These are phyloP conservation scores for Cyberlindnera lachancei DNA, from an alignment of 805 yeast species.

Conservation along the genomic window DNA sequence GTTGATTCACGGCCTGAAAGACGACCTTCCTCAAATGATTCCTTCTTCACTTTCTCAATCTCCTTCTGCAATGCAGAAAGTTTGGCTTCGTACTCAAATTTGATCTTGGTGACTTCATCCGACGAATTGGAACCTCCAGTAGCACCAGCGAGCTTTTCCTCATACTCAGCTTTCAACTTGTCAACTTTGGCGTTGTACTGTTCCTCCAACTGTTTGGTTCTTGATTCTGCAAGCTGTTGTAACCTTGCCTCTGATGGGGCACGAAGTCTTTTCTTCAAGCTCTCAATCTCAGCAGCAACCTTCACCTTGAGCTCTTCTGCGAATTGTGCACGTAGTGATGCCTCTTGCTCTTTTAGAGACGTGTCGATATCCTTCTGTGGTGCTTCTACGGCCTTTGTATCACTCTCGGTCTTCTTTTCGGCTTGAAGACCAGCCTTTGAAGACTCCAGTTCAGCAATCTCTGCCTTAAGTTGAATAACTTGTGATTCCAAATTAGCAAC, in stretches of 20 bases:
- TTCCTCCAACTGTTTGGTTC: constrained; percentile 6
- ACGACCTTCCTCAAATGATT: constrained; percentile 13
- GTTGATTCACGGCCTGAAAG: constrained; percentile 21
- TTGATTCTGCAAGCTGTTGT: constrained; percentile 11
- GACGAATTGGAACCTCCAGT: neutral
- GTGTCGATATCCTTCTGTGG: neutral
- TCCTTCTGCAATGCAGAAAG: constrained; percentile 24
- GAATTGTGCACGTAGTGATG: constrained; percentile 4
- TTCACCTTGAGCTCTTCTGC: constrained; percentile 1
- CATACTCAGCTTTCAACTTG: constrained; percentile 15
- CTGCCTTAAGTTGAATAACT: constrained; percentile 2
- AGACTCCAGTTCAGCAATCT: constrained; percentile 4
- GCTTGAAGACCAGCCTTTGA: constrained; percentile 3
- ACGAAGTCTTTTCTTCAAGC: constrained; percentile 15
- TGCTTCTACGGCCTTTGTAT: neutral
- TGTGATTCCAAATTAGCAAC: constrained; percentile 2
- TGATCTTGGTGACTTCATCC: constrained; percentile 8
- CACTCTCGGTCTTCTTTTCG: constrained; percentile 1
- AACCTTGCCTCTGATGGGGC: constrained; percentile 17
- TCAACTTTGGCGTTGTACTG: neutral
- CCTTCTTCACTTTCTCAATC: constrained; percentile 18
- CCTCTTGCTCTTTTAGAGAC: constrained; percentile 1
- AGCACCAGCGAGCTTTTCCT: constrained; percentile 19
- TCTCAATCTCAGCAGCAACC: constrained; percentile 3
- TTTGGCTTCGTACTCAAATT: constrained; percentile 25